Evolutionary conservation across 2,329 filamentous ascomycete species (phyloP), one percentile per base, ranked within the genome.

Genomic region (Endocalyx cinctus): DNA sequence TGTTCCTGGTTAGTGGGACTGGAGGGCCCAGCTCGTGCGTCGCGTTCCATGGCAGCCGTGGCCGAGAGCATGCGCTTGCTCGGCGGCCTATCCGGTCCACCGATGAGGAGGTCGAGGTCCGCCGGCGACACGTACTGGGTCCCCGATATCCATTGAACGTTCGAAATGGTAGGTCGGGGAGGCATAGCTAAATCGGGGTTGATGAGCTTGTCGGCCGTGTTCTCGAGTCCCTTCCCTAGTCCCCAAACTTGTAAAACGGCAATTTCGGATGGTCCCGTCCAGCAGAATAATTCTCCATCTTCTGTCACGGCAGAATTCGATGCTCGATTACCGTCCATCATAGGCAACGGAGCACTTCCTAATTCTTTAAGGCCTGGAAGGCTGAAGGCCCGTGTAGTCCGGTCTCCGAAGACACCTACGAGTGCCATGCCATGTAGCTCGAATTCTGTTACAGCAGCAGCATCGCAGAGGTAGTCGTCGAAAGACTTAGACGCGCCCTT

Each of bases 401-500:
- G 82, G 55, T 95, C 89, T 11, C 85, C 86, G 50, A 95, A 96
- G 1, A 96, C 67, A 2, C 83, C 84, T 2, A 95, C 78, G 4
- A 98, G 66, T 5, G 86, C 88, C 51, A 82, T 80, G 1, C 87
- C 87, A 27, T 82, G 77, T 16, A 82, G 70, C 49, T 87, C 80
- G 19, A 84, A 80, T 33, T 85, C 79, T 0, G 84, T 81, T 1
- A 97, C 77, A 3, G 74, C 70, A 3, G 92, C 90, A 2, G 85
- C 74, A 50, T 94, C 83, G 55, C 90, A 97, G 25, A 94, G 66
- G 38, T 68, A 77, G 46, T 86, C 80, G 50, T 95, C 88, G 62
- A 92, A 97, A 2, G 81, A 79, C 50, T 92, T 95, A 35, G 88
- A 86, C 0, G 90, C 89, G n/a, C 90, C 92, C 62, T 95, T 97